Conservation (phyloP, 1,139 yeast genomes). For the Geotrichum fermentans region DNA sequence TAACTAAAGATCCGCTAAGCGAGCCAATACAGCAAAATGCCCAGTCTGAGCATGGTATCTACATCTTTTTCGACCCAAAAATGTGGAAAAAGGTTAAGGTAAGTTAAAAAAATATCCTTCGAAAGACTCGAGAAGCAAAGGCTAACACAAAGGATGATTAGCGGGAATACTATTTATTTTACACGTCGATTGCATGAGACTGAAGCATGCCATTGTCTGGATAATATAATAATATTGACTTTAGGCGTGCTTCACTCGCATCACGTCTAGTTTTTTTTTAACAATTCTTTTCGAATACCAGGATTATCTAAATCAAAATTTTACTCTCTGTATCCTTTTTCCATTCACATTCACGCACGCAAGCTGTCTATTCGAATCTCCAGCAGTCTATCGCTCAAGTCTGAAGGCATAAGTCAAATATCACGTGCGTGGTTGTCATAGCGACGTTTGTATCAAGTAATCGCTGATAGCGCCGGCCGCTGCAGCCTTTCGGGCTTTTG, state of each 20-base stretch:
- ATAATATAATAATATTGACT: background rate
- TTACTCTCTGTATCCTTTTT: too few relatives aligned
- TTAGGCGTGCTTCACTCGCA: background rate
- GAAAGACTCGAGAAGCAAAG: too few relatives aligned
- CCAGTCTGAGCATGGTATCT: constrained; percentile 91
- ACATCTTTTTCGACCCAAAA: constrained; percentile 91
- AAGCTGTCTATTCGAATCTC: too few relatives aligned
- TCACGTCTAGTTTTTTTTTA: background rate
- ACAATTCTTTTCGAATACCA: background rate
- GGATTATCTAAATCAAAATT: background rate
- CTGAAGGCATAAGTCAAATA: too few relatives aligned
- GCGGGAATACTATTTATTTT: constrained; percentile 40
- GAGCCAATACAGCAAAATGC: constrained; percentile 87
- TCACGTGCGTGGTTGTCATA: too few relatives aligned
- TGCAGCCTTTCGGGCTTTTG: too few relatives aligned
- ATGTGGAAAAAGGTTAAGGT: constrained; percentile 88
- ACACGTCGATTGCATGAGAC: constrained; percentile 41
- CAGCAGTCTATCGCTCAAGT: too few relatives aligned
- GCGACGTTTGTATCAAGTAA: too few relatives aligned
- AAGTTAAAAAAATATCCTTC: constrained; percentile 9
- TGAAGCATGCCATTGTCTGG: background rate
- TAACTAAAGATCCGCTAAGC: constrained; percentile 85
- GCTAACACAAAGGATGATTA: background rate
- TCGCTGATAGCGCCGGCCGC: too few relatives aligned
- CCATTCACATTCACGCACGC: too few relatives aligned